Base-by-base conservation (phyloP, 179 eudicot genomes). In the Spergularia azorica region DNA sequence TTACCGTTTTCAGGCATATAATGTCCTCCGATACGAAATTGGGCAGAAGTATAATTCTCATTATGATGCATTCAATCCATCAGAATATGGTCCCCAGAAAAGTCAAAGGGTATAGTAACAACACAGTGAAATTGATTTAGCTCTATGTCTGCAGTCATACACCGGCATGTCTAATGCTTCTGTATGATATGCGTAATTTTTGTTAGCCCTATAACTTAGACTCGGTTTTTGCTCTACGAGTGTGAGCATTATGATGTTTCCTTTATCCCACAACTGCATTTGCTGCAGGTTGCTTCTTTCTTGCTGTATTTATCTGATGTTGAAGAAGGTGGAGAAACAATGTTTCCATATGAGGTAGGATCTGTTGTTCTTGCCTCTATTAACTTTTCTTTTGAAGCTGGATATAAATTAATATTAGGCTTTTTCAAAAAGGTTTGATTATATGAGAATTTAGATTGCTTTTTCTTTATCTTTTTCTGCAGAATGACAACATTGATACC, bases 261-360 rank as follows among this genome's bases (percentile, higher is more conserved):
- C 48, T 43, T 43, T 43, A 43, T 43, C 8, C 48, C 5, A 3
- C 46, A 7, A 7, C 48, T 51, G 52, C 59, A 17, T 70, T 26
- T 76, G 36, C 63, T 83, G 73, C 88, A 93, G 98, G 79, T 91
- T 78, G 98, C 96, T 76, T 93, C 96, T 55, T 93, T 93, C 80
- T 84, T 93, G 84, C 85, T 93, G 73, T 93, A 93, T 84, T 82
- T 93, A 83, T 88, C 98, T 38, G 92, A 91, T 80, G 98, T 91
- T 75, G 94, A 91, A 86, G 94, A 87, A 88, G 98, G 98, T 65
- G 98, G 98, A 18, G 98, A 91, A 86, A 93, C 98, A 65, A 90
- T 91, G 96, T 93, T 93, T 73, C 98, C 98, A 2, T 93, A 83
- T 66, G 98, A 93, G 94, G 98, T 91, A 81, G 50, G 76, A 43